Evolutionary conservation across 1,284 basidiomycete species (phyloP).

Genomic region (Ceratobasidium sp.): DNA sequence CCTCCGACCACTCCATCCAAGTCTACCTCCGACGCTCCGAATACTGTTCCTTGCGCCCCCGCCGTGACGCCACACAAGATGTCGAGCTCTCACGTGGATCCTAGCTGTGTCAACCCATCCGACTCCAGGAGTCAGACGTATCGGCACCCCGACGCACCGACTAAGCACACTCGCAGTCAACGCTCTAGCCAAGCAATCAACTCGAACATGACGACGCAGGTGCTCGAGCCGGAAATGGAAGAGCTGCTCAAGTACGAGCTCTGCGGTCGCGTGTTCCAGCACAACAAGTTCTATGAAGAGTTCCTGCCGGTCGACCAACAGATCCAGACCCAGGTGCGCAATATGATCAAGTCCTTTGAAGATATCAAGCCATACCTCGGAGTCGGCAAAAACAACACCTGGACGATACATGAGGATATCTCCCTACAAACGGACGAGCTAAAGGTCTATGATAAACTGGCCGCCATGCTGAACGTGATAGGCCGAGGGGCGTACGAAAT

Average conservation of each 20-base stretch:
- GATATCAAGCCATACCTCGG: neutral
- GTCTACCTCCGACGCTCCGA: too few species aligned
- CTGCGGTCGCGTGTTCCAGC: neutral
- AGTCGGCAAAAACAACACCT: neutral
- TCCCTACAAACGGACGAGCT: neutral
- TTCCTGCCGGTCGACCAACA: neutral
- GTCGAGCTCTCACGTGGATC: too few species aligned
- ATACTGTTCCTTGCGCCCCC: too few species aligned
- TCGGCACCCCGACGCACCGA: too few species aligned
- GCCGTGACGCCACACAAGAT: too few species aligned
- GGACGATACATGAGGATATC: neutral
- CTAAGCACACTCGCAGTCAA: neutral
- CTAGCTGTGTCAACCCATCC: too few species aligned
- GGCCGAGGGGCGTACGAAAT: neutral
- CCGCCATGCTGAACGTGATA: slow-evolving; percentile 4
- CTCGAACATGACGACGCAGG: neutral
- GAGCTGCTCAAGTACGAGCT: neutral
- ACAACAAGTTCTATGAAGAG: slow-evolving; percentile 14
- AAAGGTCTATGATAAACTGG: neutral
- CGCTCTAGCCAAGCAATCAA: neutral
- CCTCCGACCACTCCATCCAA: too few species aligned
- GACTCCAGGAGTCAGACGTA: too few species aligned
- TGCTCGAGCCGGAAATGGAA: neutral
- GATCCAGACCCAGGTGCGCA: neutral
- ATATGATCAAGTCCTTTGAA: too few species aligned